These are phyloP conservation scores for Nitzschia sp. DNA, from an alignment of 108 stramenopile genomes.

Conservation along the genomic window DNA sequence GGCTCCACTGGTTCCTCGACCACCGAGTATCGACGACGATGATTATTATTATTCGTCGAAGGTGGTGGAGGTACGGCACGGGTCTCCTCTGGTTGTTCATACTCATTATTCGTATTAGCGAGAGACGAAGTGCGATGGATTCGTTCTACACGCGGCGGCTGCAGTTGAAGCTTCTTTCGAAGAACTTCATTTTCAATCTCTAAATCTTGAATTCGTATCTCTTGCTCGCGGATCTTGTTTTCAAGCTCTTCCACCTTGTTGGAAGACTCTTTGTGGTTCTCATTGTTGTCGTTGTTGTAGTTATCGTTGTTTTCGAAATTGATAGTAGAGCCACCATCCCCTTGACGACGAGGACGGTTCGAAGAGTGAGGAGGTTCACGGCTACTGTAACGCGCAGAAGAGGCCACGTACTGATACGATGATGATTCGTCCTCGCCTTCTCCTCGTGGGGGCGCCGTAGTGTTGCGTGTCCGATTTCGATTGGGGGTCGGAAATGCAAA, in stretches of 20 bases:
- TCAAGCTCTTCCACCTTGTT: background rate
- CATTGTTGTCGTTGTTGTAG: too few species aligned
- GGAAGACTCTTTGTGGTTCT: too few species aligned
- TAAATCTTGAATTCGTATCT: conserved; percentile 15
- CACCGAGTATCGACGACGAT: too few species aligned
- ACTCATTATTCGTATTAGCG: background rate
- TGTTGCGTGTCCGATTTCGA: conserved; percentile 2
- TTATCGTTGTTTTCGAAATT: background rate
- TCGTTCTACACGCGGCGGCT: conserved; percentile 9
- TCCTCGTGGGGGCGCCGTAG: background rate
- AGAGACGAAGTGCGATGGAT: background rate
- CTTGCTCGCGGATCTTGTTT: conserved; percentile 1
- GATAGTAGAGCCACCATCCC: background rate
- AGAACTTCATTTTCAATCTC: conserved; percentile 16
- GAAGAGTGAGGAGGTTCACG: background rate
- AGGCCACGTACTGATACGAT: background rate
- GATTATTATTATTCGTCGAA: too few species aligned
- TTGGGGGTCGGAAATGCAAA: conserved; percentile 20
- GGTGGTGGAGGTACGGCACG: too few species aligned
- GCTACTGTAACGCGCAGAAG: background rate
- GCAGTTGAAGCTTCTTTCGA: conserved; percentile 6
- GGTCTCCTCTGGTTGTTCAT: background rate
- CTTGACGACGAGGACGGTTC: background rate
- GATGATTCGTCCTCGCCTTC: background rate
- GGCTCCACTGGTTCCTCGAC: too few species aligned